Conservation (phyloP, 225 moss, liverwort and hornwort genomes). For the Ulota crispa region DNA sequence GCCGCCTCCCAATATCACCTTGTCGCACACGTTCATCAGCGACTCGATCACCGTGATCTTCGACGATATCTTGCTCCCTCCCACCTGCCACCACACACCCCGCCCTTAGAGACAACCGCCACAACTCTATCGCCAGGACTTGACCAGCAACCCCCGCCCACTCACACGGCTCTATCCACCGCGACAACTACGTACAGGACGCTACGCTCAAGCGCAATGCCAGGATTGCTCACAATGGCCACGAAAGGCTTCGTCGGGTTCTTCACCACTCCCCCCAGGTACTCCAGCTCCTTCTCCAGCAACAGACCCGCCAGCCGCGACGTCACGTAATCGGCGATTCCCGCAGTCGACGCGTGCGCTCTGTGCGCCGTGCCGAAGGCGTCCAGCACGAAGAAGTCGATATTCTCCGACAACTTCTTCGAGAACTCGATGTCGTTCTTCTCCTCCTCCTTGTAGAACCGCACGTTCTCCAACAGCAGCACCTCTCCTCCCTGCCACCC, state of each 20-base stretch:
- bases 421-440: constrained; percentile 86
- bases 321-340: constrained; percentile 72
- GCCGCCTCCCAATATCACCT: constrained; percentile 85
- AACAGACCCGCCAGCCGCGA: constrained; percentile 80
- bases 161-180: neutral
- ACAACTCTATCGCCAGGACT: neutral
- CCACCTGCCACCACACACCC: constrained; percentile 56
- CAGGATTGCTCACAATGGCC: constrained; percentile 63
- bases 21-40: constrained; percentile 70
- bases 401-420: constrained; percentile 74
- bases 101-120: neutral
- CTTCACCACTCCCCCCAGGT: constrained; percentile 67
- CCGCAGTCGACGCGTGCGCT: constrained; percentile 92
- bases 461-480: constrained; percentile 87
- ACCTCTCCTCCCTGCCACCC: constrained; percentile 59
- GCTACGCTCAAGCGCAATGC: neutral
- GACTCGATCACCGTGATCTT: constrained; percentile 95
- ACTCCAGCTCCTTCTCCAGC: constrained; percentile 92
- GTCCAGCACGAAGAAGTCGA: constrained; percentile 84
- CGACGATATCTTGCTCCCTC: constrained; percentile 96
- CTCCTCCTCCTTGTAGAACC: constrained; percentile 98
- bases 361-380: constrained; percentile 97
- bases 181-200: neutral
- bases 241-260: constrained; percentile 81
- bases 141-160: too few relatives aligned